A percentile compares a stretch with the other conserved stretches of the same genome.
These are phyloP conservation scores for Cicer judaicum DNA, from an alignment of 306 rosid genomes.

Conservation along the genomic window DNA sequence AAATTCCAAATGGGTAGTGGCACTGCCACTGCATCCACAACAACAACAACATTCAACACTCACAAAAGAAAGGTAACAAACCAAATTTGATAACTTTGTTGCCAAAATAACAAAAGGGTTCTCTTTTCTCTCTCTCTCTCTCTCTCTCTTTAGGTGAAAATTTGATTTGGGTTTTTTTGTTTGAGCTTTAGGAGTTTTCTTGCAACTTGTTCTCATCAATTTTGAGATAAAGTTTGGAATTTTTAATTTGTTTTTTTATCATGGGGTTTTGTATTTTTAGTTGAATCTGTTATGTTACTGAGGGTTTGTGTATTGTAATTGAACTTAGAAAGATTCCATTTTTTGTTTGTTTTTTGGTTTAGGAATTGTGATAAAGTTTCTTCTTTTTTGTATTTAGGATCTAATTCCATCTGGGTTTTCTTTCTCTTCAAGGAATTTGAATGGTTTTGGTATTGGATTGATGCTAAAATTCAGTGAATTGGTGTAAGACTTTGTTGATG, in stretches of 20 bases:
- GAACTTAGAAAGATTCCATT: constrained; percentile 34
- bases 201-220: constrained; percentile 19
- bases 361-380: not conserved
- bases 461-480: constrained; percentile 33
- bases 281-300: constrained; percentile 25
- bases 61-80: constrained; percentile 26
- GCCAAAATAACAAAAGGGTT: constrained; percentile 38
- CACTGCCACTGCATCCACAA: constrained; percentile 38
- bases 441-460: constrained; percentile 35
- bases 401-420: constrained; percentile 41
- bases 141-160: not conserved
- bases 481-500: constrained; percentile 22
- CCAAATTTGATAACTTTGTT: constrained; percentile 54
- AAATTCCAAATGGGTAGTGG: constrained; percentile 46
- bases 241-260: not conserved
- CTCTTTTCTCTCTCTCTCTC: not conserved
- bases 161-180: constrained; percentile 36
- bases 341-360: not conserved
- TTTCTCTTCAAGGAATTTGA: constrained; percentile 31
- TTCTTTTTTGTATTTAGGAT: constrained; percentile 20
- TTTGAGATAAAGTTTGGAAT: constrained; percentile 20
- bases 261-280: constrained; percentile 6
- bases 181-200: constrained; percentile 29
- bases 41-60: constrained; percentile 1
- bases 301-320: constrained; percentile 22